These are phyloP conservation scores for Suhomyces canberraensis DNA, from an alignment of 805 yeast species.

Conservation along the genomic window DNA sequence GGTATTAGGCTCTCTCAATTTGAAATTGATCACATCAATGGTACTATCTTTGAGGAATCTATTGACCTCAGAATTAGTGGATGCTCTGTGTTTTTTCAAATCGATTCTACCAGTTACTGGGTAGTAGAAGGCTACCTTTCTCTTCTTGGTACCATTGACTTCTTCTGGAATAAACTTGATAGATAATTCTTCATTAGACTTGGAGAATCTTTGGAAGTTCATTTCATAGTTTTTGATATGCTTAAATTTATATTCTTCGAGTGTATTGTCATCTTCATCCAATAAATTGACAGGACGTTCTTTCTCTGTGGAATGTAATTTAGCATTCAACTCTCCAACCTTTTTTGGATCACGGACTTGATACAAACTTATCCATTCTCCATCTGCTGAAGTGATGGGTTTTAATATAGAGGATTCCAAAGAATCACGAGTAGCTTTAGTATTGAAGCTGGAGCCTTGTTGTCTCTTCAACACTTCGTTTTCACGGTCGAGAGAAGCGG, in stretches of 20 bases:
- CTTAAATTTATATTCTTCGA: constrained; percentile 49
- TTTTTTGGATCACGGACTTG: constrained; percentile 25
- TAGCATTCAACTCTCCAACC: constrained; percentile 21
- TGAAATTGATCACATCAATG: constrained; percentile 58
- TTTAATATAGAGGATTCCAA: constrained; percentile 64
- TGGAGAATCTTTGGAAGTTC: constrained; percentile 46
- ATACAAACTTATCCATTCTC: constrained; percentile 68
- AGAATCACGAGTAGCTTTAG: constrained; percentile 30
- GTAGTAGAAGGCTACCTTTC: constrained; percentile 64
- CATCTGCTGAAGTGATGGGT: constrained; percentile 69
- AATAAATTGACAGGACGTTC: constrained; percentile 40
- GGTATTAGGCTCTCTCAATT: constrained; percentile 69
- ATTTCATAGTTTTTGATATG: constrained; percentile 81
- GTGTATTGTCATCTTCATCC: constrained; percentile 43
- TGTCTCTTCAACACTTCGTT: constrained; percentile 26
- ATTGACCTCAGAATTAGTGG: constrained; percentile 49
- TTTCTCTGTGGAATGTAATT: constrained; percentile 38
- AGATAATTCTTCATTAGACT: constrained; percentile 61
- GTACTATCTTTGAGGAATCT: constrained; percentile 55
- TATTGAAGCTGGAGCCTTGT: constrained; percentile 27
- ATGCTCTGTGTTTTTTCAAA: constrained; percentile 81
- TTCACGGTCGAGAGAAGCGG: constrained; percentile 48
- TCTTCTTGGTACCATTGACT: constrained; percentile 28
- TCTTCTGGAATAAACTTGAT: constrained; percentile 50
- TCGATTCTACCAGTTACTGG: constrained; percentile 77